Conservation (phyloP, 495 filamentous ascomycete species). For the Rostrohypoxylon terebratum region DNA sequence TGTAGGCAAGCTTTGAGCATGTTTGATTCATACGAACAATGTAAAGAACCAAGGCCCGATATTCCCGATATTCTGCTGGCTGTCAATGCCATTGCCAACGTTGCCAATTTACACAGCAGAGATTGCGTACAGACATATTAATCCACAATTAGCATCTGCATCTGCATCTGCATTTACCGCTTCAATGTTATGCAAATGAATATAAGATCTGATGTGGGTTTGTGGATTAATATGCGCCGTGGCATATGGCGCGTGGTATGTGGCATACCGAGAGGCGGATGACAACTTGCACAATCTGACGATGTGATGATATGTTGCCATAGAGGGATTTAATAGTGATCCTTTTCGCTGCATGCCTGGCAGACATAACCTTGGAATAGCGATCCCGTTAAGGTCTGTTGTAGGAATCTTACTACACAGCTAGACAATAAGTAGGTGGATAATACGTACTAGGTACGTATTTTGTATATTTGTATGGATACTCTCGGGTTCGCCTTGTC, state of each 20-base stretch:
- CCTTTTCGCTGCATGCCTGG: background rate
- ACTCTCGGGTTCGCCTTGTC: background rate
- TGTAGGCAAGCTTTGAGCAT: background rate
- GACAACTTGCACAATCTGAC: conserved; percentile 5
- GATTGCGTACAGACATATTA: background rate
- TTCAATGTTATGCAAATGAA: background rate
- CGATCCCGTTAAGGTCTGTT: background rate
- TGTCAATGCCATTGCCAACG: background rate
- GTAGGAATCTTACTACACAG: conserved; percentile 1
- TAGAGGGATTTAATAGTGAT: background rate
- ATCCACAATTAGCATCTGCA: background rate
- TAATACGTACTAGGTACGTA: background rate
- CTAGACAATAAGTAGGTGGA: background rate
- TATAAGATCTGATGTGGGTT: background rate
- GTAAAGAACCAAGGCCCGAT: background rate
- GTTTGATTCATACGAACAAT: conserved; percentile 1
- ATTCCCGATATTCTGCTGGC: background rate
- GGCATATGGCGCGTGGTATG: background rate
- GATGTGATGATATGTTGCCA: background rate
- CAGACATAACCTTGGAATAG: background rate
- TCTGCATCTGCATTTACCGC: background rate
- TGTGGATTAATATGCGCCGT: background rate
- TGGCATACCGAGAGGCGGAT: background rate
- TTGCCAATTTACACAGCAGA: background rate
- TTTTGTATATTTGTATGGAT: background rate